A percentile compares a stretch with the other conserved stretches of the same genome.
Evolutionary conservation across 75 land plant genomes (phyloP).

Genomic region (Chamaecyparis obtusa): DNA sequence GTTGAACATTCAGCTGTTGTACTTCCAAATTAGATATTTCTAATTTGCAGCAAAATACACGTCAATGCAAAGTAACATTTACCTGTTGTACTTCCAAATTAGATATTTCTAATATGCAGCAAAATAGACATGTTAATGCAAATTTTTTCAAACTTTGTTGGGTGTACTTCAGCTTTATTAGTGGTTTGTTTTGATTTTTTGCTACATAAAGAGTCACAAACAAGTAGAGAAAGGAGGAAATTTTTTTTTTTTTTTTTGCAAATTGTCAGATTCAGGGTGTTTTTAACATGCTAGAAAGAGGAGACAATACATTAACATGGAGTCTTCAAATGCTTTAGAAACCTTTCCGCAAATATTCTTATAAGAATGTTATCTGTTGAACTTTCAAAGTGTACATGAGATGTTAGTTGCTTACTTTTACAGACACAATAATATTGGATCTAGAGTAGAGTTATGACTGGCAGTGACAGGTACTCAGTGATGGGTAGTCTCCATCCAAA

Average conservation of each 20-base stretch:
- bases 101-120: background rate
- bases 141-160: background rate
- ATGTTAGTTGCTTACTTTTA: background rate
- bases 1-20: background rate
- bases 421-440: background rate
- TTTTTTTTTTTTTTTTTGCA: background rate
- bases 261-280: background rate
- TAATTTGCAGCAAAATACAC: background rate
- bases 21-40: background rate
- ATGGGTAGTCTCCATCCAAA: no score
- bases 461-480: background rate
- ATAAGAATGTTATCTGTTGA: background rate
- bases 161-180: no score
- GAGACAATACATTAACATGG: background rate
- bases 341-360: no score
- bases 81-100: slow-evolving; percentile 3
- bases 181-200: background rate
- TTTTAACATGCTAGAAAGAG: background rate
- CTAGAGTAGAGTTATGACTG: background rate
- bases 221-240: background rate
- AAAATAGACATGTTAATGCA: background rate
- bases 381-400: background rate
- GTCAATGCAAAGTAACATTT: background rate
- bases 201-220: no score
- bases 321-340: background rate